Conservation (phyloP, 345 rosid species). For the Mallotus nudiflorus region DNA sequence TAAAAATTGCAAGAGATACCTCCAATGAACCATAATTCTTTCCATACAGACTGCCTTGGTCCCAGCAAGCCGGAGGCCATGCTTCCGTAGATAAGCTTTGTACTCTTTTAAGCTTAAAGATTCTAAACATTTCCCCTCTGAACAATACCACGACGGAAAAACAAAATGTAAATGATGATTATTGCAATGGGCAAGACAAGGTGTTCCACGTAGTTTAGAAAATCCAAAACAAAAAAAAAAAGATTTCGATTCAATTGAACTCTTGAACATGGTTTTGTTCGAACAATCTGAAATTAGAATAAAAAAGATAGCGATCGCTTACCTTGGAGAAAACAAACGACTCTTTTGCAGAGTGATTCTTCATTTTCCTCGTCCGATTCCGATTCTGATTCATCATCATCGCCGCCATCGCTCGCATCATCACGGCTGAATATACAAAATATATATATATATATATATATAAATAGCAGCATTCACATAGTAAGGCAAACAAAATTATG, state of each 20-base stretch:
- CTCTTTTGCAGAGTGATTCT: constrained; percentile 42
- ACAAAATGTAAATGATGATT: constrained; percentile 11
- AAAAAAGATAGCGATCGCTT: constrained; percentile 36
- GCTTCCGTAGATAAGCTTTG: constrained; percentile 50
- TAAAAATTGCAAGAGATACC: constrained; percentile 29
- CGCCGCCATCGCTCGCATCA: constrained; percentile 16
- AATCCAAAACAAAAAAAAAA: background rate
- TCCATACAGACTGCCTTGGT: constrained; percentile 40
- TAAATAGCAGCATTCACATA: too few species aligned
- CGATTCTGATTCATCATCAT: constrained; percentile 8
- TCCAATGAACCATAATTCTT: constrained; percentile 57
- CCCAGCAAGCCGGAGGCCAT: constrained; percentile 57
- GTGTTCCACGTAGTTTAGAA: too few species aligned
- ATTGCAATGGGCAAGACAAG: too few species aligned
- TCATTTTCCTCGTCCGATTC: constrained; percentile 22
- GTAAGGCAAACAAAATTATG: too few species aligned
- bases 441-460: too few species aligned
- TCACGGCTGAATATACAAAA: too few species aligned
- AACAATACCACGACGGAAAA: background rate
- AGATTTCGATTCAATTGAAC: too few species aligned
- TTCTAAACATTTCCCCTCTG: constrained; percentile 44
- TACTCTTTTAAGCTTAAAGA: constrained; percentile 41
- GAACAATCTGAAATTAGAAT: constrained; percentile 22
- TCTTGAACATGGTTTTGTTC: too few species aligned
- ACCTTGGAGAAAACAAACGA: constrained; percentile 43